Conservation (phyloP, 495 filamentous ascomycete genomes). For the Aspergillus affinis region DNA sequence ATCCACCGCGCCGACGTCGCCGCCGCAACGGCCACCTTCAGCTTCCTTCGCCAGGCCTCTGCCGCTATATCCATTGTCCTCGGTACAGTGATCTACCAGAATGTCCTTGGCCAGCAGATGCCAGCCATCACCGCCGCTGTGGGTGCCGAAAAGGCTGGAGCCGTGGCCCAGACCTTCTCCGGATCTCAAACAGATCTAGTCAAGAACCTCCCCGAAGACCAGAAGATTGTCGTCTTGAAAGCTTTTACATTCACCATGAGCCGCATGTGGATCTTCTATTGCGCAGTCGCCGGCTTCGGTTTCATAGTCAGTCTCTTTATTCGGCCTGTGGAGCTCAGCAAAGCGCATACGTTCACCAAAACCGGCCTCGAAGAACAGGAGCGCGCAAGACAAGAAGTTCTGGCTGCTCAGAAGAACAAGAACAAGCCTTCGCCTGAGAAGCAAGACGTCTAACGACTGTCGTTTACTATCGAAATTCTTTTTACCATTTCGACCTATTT, state of each 20-base stretch:
- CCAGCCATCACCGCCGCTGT: constrained; percentile 35
- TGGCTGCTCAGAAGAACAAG: constrained; percentile 30
- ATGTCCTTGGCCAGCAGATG: constrained; percentile 48
- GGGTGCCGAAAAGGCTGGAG: constrained; percentile 29
- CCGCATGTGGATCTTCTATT: constrained; percentile 70
- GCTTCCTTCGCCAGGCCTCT: constrained; percentile 51
- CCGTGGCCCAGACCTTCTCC: constrained; percentile 49
- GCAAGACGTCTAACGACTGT: constrained; percentile 18
- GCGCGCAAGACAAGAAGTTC: constrained; percentile 37
- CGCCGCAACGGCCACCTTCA: constrained; percentile 51
- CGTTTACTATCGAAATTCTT: background rate
- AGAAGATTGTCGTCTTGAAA: constrained; percentile 47
- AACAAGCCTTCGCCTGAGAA: constrained; percentile 13
- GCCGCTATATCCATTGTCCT: constrained; percentile 55
- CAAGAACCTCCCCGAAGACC: constrained; percentile 41
- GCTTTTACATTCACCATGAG: constrained; percentile 58
- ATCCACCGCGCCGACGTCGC: constrained; percentile 53
- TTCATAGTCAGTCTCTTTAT: constrained; percentile 57
- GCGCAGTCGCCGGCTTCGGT: constrained; percentile 52
- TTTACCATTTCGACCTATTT: background rate
- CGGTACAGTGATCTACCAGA: constrained; percentile 58
- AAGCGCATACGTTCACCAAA: constrained; percentile 59
- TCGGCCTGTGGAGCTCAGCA: constrained; percentile 54
- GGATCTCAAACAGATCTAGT: constrained; percentile 61
- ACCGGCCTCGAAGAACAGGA: constrained; percentile 60